Base-by-base conservation (phyloP, 78 protist genomes). In the Ministeria vibrans region DNA sequence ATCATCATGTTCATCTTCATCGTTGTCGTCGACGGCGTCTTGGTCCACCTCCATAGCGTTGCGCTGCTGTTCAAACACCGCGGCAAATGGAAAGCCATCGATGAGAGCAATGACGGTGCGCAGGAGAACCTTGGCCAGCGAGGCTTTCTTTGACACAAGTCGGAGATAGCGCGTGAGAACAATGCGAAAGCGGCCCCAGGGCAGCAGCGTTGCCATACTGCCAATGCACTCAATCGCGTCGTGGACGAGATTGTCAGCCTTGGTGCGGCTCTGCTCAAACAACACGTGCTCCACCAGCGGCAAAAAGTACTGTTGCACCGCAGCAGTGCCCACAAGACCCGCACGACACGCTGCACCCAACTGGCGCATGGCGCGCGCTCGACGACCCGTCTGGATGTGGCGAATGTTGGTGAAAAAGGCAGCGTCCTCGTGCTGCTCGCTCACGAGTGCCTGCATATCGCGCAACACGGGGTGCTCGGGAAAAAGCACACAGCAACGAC, bases 361-460 rank as follows among this genome's bases (percentile, higher is more conserved):
- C 34, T 28, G 15, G 11, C 63, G 63, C n/a, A 74, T 18, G 1
- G 78, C 78, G 32, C 78, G 78, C 78, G 27, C 63, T 22, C 78
- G 63, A 0, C 78, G 78, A 0, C 38, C 68, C 68, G 38, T 2
- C 66, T 74, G 78, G 23, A 74, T 32, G 66, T 74, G 78, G 27
- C 42, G 11, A 7, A 74, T 36, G 45, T 74, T 74, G n/a, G 0
- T 1, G 45, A 51, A 74, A 32, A 74, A 74, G 45, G 53, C 63
- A 0, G 78, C 63, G 68, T 74, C 78, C 42, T 4, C 39, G 43
- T 74, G 51, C n/a, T n/a, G n/a, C n/a, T n/a, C n/a, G n/a, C n/a
- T n/a, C n/a, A n/a, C n/a, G n/a, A n/a, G n/a, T n/a, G n/a, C n/a
- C n/a, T n/a, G 18, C 28, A 0, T 7, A 62, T 45, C 1, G 64